These are phyloP conservation scores for Nakazawaea peltata DNA, from an alignment of 805 yeast genomes.

Conservation along the genomic window DNA sequence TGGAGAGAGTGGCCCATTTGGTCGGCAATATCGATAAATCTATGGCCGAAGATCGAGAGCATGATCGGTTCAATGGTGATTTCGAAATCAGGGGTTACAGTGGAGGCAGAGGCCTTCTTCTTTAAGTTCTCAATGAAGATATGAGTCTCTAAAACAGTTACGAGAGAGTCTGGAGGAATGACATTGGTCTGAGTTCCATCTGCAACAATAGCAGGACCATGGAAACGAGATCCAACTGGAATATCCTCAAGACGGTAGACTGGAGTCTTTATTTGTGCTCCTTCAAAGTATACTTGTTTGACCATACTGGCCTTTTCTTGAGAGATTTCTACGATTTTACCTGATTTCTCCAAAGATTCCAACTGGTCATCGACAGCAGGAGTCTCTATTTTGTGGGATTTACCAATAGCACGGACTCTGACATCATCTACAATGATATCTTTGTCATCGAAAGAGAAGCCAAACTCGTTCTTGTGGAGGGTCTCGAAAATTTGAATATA, in stretches of 20 bases:
- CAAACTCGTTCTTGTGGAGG: conserved; percentile 64
- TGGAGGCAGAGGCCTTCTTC: neutral
- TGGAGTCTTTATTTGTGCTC: conserved; percentile 39
- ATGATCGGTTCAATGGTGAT: conserved; percentile 55
- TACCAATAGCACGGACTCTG: conserved; percentile 69
- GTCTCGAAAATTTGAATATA: conserved; percentile 33
- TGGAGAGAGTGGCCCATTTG: conserved; percentile 80
- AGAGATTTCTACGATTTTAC: conserved; percentile 16
- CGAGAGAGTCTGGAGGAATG: conserved; percentile 53
- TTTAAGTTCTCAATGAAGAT: conserved; percentile 36
- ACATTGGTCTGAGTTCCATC: conserved; percentile 80
- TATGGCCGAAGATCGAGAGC: conserved; percentile 70
- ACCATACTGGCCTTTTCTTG: conserved; percentile 22
- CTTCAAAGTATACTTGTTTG: conserved; percentile 51
- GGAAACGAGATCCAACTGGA: conserved; percentile 39
- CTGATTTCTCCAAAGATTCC: conserved; percentile 20
- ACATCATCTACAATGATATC: conserved; percentile 63
- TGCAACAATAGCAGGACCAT: conserved; percentile 71
- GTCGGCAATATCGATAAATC: conserved; percentile 88
- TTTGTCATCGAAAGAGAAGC: conserved; percentile 52
- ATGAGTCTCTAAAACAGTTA: conserved; percentile 52
- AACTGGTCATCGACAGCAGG: conserved; percentile 47
- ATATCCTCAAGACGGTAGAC: conserved; percentile 50
- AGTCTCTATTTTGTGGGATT: conserved; percentile 34
- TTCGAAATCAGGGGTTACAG: conserved; percentile 13